phyloP scores from a whole-genome alignment of 1,284 basidiomycete genomes.

The Serendipita sp. region DNA sequence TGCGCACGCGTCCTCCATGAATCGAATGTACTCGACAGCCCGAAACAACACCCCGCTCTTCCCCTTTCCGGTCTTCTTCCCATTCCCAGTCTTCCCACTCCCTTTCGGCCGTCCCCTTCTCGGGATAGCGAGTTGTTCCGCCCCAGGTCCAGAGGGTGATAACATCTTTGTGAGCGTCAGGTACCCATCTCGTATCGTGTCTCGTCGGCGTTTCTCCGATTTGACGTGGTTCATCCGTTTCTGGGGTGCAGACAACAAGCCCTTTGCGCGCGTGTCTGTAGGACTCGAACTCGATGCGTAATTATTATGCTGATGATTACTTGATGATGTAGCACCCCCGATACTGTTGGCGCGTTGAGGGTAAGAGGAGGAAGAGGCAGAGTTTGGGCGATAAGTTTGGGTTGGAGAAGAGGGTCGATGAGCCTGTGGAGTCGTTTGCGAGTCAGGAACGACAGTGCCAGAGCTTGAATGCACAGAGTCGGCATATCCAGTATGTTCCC shows the following conservation, averaged over 20 bases:
- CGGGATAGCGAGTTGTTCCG: conserved; percentile 49
- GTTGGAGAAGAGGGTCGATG: background rate
- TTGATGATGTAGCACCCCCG: background rate
- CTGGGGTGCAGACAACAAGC: conserved; percentile 62
- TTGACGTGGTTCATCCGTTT: conserved; percentile 90
- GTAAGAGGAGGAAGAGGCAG: background rate
- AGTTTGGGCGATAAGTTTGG: background rate
- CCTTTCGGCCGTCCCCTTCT: conserved; percentile 65
- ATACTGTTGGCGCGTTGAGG: background rate
- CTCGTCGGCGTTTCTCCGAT: conserved; percentile 80
- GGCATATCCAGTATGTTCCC: too few relatives aligned
- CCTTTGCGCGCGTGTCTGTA: conserved; percentile 11
- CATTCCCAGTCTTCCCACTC: conserved; percentile 33
- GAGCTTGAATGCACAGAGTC: background rate
- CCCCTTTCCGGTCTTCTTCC: conserved; percentile 39
- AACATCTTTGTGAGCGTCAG: conserved; percentile 66
- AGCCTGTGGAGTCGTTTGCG: background rate
- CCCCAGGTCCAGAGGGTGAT: conserved; percentile 49
- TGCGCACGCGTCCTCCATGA: conserved; percentile 58
- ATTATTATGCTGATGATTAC: background rate
- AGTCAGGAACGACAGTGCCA: background rate
- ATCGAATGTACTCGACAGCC: conserved; percentile 62
- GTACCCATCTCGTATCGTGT: conserved; percentile 80
- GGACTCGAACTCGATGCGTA: background rate
- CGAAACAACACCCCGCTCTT: conserved; percentile 71